These are phyloP conservation scores for Fusarium piperis DNA, from an alignment of 2,329 filamentous ascomycete species.

Conservation along the genomic window DNA sequence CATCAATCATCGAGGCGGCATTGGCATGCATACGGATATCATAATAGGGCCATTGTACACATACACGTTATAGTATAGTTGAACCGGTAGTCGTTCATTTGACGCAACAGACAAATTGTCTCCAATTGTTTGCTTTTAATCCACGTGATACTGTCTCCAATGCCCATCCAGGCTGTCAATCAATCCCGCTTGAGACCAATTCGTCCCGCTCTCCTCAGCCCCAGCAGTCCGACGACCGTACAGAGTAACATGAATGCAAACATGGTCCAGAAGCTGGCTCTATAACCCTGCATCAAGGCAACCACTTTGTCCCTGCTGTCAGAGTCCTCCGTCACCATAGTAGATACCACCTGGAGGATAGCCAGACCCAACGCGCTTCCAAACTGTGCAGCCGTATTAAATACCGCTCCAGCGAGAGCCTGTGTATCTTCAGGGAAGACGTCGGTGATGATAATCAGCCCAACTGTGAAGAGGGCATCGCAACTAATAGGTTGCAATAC, in stretches of 20 bases:
- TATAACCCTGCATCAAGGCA: background rate
- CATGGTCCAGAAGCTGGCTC: background rate
- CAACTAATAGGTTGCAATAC: conserved; percentile 46
- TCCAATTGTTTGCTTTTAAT: background rate
- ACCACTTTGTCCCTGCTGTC: background rate
- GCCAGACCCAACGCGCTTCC: background rate
- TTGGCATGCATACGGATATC: conserved; percentile 15
- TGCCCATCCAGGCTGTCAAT: background rate
- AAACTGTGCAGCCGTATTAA: background rate
- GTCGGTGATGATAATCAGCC: background rate
- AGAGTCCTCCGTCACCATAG: background rate
- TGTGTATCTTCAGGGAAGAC: background rate
- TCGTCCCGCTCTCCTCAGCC: background rate
- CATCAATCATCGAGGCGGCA: conserved; percentile 3
- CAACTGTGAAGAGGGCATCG: background rate
- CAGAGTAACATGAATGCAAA: background rate
- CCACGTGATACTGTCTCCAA: background rate
- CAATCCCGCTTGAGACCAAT: background rate
- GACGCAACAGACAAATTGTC: background rate
- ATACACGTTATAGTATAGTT: conserved; percentile 17
- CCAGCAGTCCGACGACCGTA: background rate
- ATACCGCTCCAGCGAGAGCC: background rate
- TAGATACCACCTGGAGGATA: background rate
- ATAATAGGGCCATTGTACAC: conserved; percentile 17
- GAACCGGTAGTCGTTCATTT: conserved; percentile 8